Conservation (phyloP, 257 asterid genomes). For the Ballota nigra region DNA sequence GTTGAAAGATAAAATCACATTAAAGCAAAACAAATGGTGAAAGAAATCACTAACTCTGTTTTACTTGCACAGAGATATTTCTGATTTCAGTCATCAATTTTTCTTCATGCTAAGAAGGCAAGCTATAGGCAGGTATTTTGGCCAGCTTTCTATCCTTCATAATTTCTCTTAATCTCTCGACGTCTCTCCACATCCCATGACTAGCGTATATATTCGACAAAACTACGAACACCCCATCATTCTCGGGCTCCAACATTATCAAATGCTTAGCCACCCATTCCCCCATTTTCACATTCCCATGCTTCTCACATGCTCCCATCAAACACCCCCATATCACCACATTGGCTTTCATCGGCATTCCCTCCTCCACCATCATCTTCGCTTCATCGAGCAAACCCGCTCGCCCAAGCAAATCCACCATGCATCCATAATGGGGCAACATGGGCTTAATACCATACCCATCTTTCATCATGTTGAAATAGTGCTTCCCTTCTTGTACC, state of each 20-base stretch:
- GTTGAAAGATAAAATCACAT: not conserved
- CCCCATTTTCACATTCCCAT: constrained; percentile 72
- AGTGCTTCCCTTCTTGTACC: constrained; percentile 68
- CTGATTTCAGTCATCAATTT: not conserved
- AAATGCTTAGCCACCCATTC: constrained; percentile 74
- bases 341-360: constrained; percentile 85
- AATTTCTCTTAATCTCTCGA: constrained; percentile 52
- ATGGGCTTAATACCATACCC: constrained; percentile 52
- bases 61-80: no score
- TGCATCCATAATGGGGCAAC: constrained; percentile 83
- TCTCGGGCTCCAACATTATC: constrained; percentile 75
- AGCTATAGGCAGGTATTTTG: constrained; percentile 75
- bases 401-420: constrained; percentile 85
- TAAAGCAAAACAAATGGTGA: not conserved
- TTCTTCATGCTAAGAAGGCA: constrained; percentile 27
- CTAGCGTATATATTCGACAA: constrained; percentile 85
- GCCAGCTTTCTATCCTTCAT: constrained; percentile 64
- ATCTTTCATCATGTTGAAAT: constrained; percentile 61
- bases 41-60: not conserved
- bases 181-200: constrained; percentile 76
- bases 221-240: constrained; percentile 76
- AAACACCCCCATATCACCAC: constrained; percentile 83
- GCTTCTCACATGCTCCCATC: constrained; percentile 93
- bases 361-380: constrained; percentile 63
- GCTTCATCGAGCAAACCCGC: constrained; percentile 81